These are phyloP conservation scores for Chlamydomonas applanata DNA, from an alignment of 139 green algal genomes.

Conservation along the genomic window DNA sequence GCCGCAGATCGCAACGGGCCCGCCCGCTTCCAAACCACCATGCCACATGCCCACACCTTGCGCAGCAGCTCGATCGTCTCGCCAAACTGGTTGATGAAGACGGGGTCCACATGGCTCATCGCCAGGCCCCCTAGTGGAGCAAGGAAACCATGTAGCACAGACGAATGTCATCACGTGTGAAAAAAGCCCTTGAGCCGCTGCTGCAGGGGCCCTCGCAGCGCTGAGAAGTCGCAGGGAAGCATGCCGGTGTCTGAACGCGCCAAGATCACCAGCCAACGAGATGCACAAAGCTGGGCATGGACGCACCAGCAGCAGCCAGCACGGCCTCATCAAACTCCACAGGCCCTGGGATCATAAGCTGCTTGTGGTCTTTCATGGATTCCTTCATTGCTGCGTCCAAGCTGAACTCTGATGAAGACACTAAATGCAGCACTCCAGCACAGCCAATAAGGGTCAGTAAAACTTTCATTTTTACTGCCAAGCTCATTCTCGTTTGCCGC, in stretches of 20 bases:
- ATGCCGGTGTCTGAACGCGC: background rate
- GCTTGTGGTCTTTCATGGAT: background rate
- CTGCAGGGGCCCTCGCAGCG: background rate
- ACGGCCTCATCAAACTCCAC: conserved; percentile 13
- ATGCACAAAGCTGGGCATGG: background rate
- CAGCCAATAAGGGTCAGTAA: too few relatives aligned
- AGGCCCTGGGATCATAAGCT: conserved; percentile 12
- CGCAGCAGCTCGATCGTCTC: conserved; percentile 28
- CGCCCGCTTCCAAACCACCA: background rate
- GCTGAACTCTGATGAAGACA: too few relatives aligned
- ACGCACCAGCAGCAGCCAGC: background rate
- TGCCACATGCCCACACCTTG: conserved; percentile 3
- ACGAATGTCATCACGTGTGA: background rate
- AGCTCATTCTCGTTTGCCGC: too few relatives aligned
- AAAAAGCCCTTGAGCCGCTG: background rate
- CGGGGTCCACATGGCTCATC: conserved; percentile 14
- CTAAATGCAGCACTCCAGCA: too few relatives aligned
- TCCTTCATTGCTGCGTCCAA: too few relatives aligned
- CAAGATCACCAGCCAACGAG: background rate
- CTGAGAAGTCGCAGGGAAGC: background rate
- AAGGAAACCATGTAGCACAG: background rate
- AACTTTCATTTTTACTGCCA: too few relatives aligned
- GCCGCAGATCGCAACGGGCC: too few relatives aligned
- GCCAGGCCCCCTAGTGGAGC: conserved; percentile 10
- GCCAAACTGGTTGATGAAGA: conserved; percentile 18